Conservation (phyloP, 2,329 filamentous ascomycete species). For the Talaromyces sp. region DNA sequence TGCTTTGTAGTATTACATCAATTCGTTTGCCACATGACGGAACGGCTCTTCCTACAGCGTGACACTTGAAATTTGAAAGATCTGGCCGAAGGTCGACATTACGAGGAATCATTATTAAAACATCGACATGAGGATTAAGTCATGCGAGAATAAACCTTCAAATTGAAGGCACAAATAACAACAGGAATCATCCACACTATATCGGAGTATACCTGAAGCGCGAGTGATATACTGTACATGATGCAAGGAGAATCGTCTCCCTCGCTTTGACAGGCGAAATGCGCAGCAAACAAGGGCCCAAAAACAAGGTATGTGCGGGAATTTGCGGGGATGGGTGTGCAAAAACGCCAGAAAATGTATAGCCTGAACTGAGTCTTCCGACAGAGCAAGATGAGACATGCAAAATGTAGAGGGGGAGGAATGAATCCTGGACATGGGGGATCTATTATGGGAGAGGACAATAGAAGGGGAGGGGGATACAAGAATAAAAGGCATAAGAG, state of each 20-base stretch:
- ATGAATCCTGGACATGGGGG: conserved; percentile 12
- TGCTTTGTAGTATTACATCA: conserved; percentile 47
- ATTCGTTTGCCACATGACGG: conserved; percentile 44
- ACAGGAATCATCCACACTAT: conserved; percentile 3
- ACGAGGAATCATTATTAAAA: conserved; percentile 26
- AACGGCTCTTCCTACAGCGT: too few relatives aligned
- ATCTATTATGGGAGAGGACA: conserved; percentile 21
- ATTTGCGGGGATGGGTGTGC: conserved; percentile 18
- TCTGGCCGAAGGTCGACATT: conserved; percentile 2
- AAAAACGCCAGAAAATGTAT: conserved; percentile 18
- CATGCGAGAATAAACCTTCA: conserved; percentile 15
- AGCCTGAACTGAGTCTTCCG: conserved; percentile 2
- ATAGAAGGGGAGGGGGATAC: conserved; percentile 6
- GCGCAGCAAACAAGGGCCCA: conserved; percentile 23
- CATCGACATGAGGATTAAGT: conserved; percentile 10
- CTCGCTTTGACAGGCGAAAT: conserved; percentile 16
- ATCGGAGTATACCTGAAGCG: conserved; percentile 11
- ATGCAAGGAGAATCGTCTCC: conserved; percentile 25
- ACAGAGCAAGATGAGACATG: conserved; percentile 18
- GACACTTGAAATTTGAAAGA: too few relatives aligned
- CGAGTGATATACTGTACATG: conserved; percentile 30
- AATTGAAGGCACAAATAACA: conserved; percentile 3
- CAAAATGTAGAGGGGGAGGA: conserved; percentile 21
- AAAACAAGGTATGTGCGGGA: conserved; percentile 27
- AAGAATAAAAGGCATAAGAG: conserved; percentile 17